Conservation (phyloP, 257 asterid genomes). For the Rubia yunnanensis region DNA sequence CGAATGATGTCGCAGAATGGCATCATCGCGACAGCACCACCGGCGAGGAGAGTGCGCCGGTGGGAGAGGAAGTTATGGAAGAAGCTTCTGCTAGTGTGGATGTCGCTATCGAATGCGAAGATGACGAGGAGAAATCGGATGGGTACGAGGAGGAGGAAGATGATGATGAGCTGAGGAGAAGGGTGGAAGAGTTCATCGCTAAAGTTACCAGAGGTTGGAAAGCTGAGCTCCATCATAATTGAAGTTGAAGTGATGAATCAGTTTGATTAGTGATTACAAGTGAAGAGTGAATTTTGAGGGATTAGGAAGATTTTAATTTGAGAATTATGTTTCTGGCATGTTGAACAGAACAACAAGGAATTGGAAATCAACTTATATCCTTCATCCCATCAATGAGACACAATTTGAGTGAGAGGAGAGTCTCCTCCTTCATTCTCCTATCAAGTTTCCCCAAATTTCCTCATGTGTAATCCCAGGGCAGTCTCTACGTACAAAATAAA, state of each 20-base stretch:
- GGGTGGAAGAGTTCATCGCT: slow-evolving; percentile 34
- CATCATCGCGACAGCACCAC: background rate
- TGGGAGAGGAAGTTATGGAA: background rate
- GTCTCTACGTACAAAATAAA: too few species aligned
- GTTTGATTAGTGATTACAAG: background rate
- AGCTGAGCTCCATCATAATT: slow-evolving; percentile 15
- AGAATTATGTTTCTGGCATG: background rate
- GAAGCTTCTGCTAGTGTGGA: background rate
- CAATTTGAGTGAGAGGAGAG: too few species aligned
- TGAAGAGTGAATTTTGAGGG: background rate
- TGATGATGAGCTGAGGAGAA: slow-evolving; percentile 30
- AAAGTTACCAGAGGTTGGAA: slow-evolving; percentile 30
- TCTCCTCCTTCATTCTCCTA: too few species aligned
- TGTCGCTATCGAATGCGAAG: slow-evolving; percentile 7
- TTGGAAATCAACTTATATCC: too few species aligned
- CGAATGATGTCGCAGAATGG: background rate
- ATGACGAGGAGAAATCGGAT: slow-evolving; percentile 5
- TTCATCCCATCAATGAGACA: too few species aligned
- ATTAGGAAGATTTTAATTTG: background rate
- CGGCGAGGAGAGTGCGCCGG: background rate
- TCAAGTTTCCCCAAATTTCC: too few species aligned
- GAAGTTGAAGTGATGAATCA: background rate
- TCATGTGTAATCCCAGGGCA: too few species aligned
- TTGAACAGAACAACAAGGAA: too few species aligned
- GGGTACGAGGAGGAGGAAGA: slow-evolving; percentile 14